Conservation (phyloP, 2,329 filamentous ascomycete species). For the Chaetomiaceae sp. region DNA sequence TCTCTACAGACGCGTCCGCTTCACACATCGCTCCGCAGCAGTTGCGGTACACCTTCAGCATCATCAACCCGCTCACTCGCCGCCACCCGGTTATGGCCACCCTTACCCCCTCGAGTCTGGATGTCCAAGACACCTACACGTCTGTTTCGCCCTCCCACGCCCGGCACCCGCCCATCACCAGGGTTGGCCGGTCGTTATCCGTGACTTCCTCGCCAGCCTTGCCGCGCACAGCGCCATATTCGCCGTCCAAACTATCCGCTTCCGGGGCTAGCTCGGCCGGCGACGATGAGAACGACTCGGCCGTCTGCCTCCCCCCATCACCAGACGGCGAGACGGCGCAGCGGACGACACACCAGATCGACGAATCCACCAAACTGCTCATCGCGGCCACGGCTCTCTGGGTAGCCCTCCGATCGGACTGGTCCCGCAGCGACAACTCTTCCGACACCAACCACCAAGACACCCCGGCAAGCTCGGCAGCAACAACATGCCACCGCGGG, state of each 20-base stretch:
- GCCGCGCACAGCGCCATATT: background rate
- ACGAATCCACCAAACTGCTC: conserved; percentile 42
- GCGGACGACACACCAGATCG: conserved; percentile 35
- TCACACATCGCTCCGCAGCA: conserved; percentile 22
- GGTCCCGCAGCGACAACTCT: conserved; percentile 20
- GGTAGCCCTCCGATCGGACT: conserved; percentile 45
- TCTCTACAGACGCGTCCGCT: conserved; percentile 17
- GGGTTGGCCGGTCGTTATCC: conserved; percentile 11
- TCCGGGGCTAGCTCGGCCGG: conserved; percentile 14
- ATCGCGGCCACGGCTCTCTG: conserved; percentile 49
- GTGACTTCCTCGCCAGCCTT: conserved; percentile 4
- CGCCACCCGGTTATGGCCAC: conserved; percentile 71
- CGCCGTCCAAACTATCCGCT: conserved; percentile 11
- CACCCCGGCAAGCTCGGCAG: background rate
- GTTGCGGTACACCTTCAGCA: conserved; percentile 63
- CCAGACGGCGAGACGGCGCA: conserved; percentile 21
- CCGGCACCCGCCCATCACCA: conserved; percentile 42
- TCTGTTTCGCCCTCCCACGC: conserved; percentile 47
- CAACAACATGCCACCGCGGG: background rate
- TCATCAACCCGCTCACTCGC: conserved; percentile 63
- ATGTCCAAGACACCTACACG: conserved; percentile 65
- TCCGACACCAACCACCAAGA: background rate
- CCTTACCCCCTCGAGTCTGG: conserved; percentile 58
- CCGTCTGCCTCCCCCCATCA: conserved; percentile 15
- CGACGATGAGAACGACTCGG: conserved; percentile 24